Base-by-base conservation (phyloP, 257 asterid species). In the Catharanthus roseus region DNA sequence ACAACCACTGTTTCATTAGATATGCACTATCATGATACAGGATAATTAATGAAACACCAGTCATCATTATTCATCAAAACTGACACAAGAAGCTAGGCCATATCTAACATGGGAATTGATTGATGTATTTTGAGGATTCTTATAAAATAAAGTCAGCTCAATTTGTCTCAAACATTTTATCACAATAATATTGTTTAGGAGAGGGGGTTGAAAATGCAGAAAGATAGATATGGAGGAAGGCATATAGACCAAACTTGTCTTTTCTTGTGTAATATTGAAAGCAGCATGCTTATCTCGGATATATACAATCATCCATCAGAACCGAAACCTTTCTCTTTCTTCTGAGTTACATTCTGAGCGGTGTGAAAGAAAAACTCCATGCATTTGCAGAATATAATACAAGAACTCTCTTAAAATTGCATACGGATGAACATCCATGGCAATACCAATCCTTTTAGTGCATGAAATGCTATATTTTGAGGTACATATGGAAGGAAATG, bases 1-100 rank as follows among this genome's bases (percentile, higher is more conserved):
- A 71, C 70, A 51, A 76, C 12, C 44, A 64, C 15, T 57, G 28
- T 53, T 56, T 68, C 76, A 82, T 63, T 44, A 63, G 31, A 67
- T 24, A 23, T 33, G 62, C 51, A 54, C 60, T 61, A 67, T 15
- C 55, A 10, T n/a, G 28, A 39, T 41, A 45, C n/a, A n/a, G n/a
- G n/a, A 26, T 44, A 67, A 38, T 47, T 66, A 36, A 57, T 42
- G 23, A 67, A 28, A 65, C 45, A 77, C 31, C n/a, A 36, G 56
- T 15, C 24, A 41, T 15, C 24, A 41, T 64, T 23, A 67, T 24
- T 34, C 28, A 51, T 5, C 28, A 21, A 69, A 57, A 51, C 67
- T 56, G 67, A 11, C 24, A 21, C 55, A 65, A 36, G n/a, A 65
- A 65, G n/a, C 36, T 65, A 47, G 69, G 33, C 10, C 21, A 64